These are phyloP conservation scores for Harrya chromipes DNA, from an alignment of 768 basidiomycete genomes.

Conservation along the genomic window DNA sequence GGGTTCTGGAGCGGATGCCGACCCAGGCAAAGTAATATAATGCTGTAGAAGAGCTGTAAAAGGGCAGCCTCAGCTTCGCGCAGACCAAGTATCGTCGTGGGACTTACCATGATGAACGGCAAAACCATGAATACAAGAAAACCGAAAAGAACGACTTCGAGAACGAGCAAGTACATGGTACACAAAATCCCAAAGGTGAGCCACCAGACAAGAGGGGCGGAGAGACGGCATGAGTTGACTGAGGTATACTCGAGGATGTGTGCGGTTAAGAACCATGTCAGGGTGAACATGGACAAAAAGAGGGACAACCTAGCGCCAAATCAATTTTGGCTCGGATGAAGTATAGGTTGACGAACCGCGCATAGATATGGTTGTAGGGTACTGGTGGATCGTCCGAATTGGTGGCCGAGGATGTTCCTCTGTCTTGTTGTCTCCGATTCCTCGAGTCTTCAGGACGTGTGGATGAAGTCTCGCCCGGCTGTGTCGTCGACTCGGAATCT, in stretches of 20 bases:
- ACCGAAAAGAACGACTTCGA: slow-evolving; percentile 71
- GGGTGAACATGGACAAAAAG: slow-evolving; percentile 64
- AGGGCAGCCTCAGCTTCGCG: slow-evolving; percentile 5
- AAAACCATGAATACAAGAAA: slow-evolving; percentile 76
- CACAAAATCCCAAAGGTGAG: slow-evolving; percentile 76
- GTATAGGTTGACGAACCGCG: slow-evolving; percentile 20
- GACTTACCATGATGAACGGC: slow-evolving; percentile 72
- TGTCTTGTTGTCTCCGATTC: slow-evolving; percentile 18
- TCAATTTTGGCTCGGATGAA: slow-evolving; percentile 9
- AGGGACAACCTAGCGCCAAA: slow-evolving; percentile 46
- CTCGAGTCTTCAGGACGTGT: slow-evolving; percentile 12
- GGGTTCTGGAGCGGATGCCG: slow-evolving; percentile 78
- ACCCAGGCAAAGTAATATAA: slow-evolving; percentile 74
- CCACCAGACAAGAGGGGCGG: slow-evolving; percentile 86
- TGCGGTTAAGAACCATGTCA: slow-evolving; percentile 80
- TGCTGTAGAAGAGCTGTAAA: slow-evolving; percentile 67
- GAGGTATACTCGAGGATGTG: slow-evolving; percentile 80
- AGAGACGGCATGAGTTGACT: slow-evolving; percentile 63
- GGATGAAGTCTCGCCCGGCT: slow-evolving; percentile 22
- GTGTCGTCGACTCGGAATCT: slow-evolving; percentile 27
- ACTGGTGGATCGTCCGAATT: slow-evolving; percentile 26
- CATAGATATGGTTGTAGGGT: slow-evolving; percentile 27
- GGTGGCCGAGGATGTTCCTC: slow-evolving; percentile 17
- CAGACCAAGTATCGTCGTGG: background rate
- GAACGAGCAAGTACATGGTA: slow-evolving; percentile 72